Evolutionary conservation across 108 stramenopile genomes (phyloP).

Genomic region (Fragilaria crotonensis): DNA sequence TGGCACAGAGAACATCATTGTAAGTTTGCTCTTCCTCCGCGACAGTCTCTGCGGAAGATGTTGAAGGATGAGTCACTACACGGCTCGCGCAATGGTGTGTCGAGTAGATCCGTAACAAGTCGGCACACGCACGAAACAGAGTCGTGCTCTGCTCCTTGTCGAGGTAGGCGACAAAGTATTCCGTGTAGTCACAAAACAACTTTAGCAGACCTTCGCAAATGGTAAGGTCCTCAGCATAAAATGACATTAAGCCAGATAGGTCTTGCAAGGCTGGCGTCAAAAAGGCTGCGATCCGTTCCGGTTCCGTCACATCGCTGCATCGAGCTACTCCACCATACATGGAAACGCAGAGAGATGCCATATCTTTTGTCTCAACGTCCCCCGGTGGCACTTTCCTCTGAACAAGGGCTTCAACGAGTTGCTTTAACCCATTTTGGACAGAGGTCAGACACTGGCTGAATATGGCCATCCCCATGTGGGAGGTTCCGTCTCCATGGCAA

Average conservation of each 20-base stretch:
- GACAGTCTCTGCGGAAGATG: conserved; percentile 21
- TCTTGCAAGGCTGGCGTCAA: conserved; percentile 61
- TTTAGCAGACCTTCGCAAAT: conserved; percentile 65
- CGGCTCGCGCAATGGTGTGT: conserved; percentile 47
- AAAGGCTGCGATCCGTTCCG: conserved; percentile 70
- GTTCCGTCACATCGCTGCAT: conserved; percentile 66
- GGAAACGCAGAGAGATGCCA: conserved; percentile 65
- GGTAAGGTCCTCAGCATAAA: conserved; percentile 63
- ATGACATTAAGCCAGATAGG: conserved; percentile 69
- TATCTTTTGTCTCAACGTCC: conserved; percentile 56
- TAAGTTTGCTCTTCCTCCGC: conserved; percentile 80
- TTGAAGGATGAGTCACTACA: conserved; percentile 22
- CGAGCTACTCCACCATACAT: conserved; percentile 65
- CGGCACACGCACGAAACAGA: conserved; percentile 63
- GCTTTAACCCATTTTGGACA: conserved; percentile 51
- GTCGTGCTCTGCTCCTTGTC: conserved; percentile 48
- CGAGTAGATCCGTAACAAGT: conserved; percentile 65
- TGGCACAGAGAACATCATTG: conserved; percentile 73
- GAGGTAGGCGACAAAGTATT: conserved; percentile 67
- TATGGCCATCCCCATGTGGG: conserved; percentile 32
- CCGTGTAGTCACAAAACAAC: conserved; percentile 76
- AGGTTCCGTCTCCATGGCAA: conserved; percentile 50
- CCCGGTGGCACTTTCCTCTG: conserved; percentile 39
- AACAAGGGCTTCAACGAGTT: conserved; percentile 54
- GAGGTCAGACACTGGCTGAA: conserved; percentile 55